Conservation (phyloP, 352 stramenopile genomes). For the Blastocystis sp. region DNA sequence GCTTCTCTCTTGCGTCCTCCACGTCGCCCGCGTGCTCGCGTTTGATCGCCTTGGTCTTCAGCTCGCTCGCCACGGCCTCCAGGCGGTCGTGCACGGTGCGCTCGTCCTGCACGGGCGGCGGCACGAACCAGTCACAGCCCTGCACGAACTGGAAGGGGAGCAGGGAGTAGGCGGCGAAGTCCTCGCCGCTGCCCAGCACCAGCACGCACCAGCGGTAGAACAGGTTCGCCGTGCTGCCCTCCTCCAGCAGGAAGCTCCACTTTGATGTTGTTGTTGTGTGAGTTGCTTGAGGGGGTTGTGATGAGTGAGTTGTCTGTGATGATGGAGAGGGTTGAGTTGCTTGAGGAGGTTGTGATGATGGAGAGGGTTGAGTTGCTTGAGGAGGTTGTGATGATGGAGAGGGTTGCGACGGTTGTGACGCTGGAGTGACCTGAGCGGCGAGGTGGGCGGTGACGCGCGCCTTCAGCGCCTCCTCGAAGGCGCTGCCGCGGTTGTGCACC, state of each 20-base stretch:
- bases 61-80: neutral
- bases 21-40: neutral
- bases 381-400: too few species aligned
- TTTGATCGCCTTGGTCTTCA: neutral
- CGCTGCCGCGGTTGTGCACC: slow-evolving; percentile 44
- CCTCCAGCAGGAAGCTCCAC: neutral
- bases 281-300: neutral
- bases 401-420: too few species aligned
- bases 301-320: too few species aligned
- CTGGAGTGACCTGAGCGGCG: too few species aligned
- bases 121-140: slow-evolving; percentile 9
- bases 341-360: too few species aligned
- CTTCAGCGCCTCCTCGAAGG: slow-evolving; percentile 22
- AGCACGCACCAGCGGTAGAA: slow-evolving; percentile 66
- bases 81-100: neutral
- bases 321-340: too few species aligned
- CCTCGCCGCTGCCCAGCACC: slow-evolving; percentile 37
- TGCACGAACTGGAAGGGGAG: slow-evolving; percentile 38
- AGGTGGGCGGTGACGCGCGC: neutral
- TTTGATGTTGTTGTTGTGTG: neutral
- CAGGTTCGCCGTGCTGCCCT: neutral
- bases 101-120: slow-evolving; percentile 50
- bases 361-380: too few species aligned
- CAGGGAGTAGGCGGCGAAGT: slow-evolving; percentile 25
- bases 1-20: neutral